Conservation (phyloP, 257 asterid species). For the Nicotiana paniculata region DNA sequence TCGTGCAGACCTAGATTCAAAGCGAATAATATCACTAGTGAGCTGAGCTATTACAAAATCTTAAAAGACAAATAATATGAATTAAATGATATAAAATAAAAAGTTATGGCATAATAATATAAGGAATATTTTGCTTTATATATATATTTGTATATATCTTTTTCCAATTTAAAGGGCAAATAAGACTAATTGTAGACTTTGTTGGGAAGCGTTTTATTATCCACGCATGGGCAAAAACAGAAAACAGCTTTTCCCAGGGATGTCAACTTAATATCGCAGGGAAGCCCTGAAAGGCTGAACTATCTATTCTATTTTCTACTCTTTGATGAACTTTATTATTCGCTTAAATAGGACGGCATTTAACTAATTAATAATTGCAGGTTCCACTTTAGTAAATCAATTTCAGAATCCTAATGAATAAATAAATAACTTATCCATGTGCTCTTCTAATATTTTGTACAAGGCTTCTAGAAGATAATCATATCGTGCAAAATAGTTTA, state of each 20-base stretch:
- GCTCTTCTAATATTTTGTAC: neutral
- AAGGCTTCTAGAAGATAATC: neutral
- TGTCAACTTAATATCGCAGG: too few species aligned
- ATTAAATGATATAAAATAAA: too few species aligned
- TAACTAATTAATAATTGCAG: neutral
- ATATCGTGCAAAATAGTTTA: neutral
- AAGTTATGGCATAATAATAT: neutral
- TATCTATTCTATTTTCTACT: too few species aligned
- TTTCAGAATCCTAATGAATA: neutral
- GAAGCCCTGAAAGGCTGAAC: too few species aligned
- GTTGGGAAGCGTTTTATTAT: too few species aligned
- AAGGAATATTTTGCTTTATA: neutral
- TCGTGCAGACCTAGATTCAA: too few species aligned
- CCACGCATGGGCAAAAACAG: too few species aligned
- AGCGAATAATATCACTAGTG: too few species aligned
- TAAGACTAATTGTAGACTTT: neutral
- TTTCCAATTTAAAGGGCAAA: neutral
- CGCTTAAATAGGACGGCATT: neutral
- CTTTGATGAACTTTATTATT: neutral
- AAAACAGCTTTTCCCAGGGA: too few species aligned
- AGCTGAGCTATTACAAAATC: too few species aligned
- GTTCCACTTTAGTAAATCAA: neutral
- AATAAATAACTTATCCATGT: neutral
- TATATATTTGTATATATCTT: neutral
- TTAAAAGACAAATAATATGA: too few species aligned